Evolutionary conservation across 495 filamentous ascomycete genomes (phyloP).

Genomic region (Penicillium taxi): DNA sequence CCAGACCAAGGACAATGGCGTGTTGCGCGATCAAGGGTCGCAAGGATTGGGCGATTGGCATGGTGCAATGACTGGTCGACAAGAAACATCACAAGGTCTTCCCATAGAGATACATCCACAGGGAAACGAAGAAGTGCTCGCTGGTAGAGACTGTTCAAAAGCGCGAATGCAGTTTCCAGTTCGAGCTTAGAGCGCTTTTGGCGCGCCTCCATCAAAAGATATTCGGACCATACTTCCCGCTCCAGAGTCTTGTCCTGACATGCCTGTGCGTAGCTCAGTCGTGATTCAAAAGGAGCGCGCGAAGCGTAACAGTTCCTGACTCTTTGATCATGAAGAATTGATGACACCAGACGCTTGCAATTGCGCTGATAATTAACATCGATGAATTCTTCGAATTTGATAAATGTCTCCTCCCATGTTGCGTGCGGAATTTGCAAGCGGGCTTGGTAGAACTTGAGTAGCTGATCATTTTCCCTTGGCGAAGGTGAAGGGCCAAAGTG

Average conservation of each 20-base stretch:
- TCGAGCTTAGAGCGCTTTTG: slow-evolving; percentile 42
- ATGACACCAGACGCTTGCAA: slow-evolving; percentile 68
- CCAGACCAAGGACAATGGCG: slow-evolving; percentile 90
- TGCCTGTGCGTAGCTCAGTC: slow-evolving; percentile 51
- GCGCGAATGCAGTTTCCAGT: slow-evolving; percentile 47
- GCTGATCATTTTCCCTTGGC: slow-evolving; percentile 51
- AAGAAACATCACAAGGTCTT: slow-evolving; percentile 71
- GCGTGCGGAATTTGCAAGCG: slow-evolving; percentile 74
- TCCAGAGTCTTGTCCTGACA: slow-evolving; percentile 50
- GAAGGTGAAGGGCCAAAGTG: slow-evolving; percentile 53
- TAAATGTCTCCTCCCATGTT: slow-evolving; percentile 77
- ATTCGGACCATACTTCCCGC: slow-evolving; percentile 57
- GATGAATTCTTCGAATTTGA: slow-evolving; percentile 72
- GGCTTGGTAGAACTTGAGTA: slow-evolving; percentile 61
- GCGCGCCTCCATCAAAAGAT: slow-evolving; percentile 74
- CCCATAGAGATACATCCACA: slow-evolving; percentile 65
- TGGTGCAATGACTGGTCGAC: slow-evolving; percentile 39
- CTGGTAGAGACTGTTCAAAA: slow-evolving; percentile 69
- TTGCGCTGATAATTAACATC: slow-evolving; percentile 64
- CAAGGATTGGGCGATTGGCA: slow-evolving; percentile 15
- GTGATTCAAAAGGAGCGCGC: slow-evolving; percentile 66
- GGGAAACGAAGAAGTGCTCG: slow-evolving; percentile 62
- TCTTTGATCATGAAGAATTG: slow-evolving; percentile 54
- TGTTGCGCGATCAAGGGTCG: slow-evolving; percentile 66
- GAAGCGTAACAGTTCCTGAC: slow-evolving; percentile 60